Conservation (phyloP, 2,329 filamentous ascomycete genomes). For the Penicillium decumbens region DNA sequence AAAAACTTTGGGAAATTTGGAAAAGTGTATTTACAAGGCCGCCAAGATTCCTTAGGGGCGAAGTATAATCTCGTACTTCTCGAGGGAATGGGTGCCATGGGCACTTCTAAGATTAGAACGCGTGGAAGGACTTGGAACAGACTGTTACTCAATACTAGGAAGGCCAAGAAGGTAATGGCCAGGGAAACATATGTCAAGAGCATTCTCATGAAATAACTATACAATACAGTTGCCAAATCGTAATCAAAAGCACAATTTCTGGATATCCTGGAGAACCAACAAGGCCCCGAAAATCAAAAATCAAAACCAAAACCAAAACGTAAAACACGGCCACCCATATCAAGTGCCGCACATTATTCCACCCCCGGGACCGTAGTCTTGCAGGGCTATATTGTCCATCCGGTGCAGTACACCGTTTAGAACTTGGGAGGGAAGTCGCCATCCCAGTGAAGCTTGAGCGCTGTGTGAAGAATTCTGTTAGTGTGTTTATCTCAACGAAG, state of each 20-base stretch:
- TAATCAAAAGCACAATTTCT: constrained; percentile 17
- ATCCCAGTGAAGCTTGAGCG: constrained; percentile 46
- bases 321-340: constrained; percentile 11
- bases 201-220: constrained; percentile 13
- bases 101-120: too few relatives aligned
- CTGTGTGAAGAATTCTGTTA: constrained; percentile 25
- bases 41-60: too few relatives aligned
- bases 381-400: not conserved
- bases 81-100: too few relatives aligned
- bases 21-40: too few relatives aligned
- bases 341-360: constrained; percentile 8
- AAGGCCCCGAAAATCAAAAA: constrained; percentile 8
- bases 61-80: too few relatives aligned
- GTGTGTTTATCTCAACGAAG: not conserved
- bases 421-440: constrained; percentile 31
- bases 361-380: not conserved
- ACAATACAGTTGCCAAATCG: constrained; percentile 13
- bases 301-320: constrained; percentile 1
- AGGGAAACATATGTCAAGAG: not conserved
- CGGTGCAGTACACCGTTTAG: not conserved
- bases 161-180: too few relatives aligned
- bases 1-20: too few relatives aligned
- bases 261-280: constrained; percentile 21
- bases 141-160: too few relatives aligned
- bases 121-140: too few relatives aligned